Conservation (phyloP, 2,329 filamentous ascomycete species). For the Niveomyces coronatus region DNA sequence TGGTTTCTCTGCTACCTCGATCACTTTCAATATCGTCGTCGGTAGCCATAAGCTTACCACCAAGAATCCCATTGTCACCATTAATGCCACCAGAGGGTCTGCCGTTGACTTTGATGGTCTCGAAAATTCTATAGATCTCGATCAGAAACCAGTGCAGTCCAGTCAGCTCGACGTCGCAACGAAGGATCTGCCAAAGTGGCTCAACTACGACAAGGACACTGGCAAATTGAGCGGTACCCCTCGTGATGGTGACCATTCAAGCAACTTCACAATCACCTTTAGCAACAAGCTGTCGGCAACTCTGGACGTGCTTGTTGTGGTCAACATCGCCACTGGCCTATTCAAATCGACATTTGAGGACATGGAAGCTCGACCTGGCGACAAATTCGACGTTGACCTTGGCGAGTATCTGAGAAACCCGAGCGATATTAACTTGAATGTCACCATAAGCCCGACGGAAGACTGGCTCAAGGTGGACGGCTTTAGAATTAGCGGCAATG, state of each 20-base stretch:
- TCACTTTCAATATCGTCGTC: constrained; percentile 62
- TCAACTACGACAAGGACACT: constrained; percentile 51
- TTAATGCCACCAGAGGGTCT: constrained; percentile 46
- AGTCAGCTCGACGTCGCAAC: constrained; percentile 43
- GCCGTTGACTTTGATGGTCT: constrained; percentile 44
- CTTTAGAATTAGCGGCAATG: constrained; percentile 29
- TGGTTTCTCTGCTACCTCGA: constrained; percentile 60
- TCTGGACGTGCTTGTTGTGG: constrained; percentile 42
- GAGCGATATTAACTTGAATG: constrained; percentile 25
- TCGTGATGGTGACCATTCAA: constrained; percentile 44
- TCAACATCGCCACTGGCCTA: constrained; percentile 26
- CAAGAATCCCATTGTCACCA: constrained; percentile 41
- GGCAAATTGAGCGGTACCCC: constrained; percentile 56
- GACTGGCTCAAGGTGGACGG: constrained; percentile 34
- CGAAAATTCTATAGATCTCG: constrained; percentile 41
- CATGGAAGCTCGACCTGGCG: constrained; percentile 30
- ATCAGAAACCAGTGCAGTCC: constrained; percentile 39
- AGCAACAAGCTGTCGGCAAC: constrained; percentile 48
- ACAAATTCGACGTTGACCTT: constrained; percentile 33
- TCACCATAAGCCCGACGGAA: constrained; percentile 25
- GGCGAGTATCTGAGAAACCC: constrained; percentile 31
- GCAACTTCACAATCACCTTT: constrained; percentile 53
- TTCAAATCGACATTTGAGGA: constrained; percentile 31
- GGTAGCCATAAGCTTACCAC: constrained; percentile 61
- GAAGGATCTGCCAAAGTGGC: constrained; percentile 54